A percentile compares a stretch with the other conserved stretches of the same genome.
These are phyloP conservation scores for Senecio squalidus DNA, from an alignment of 140 eudicot genomes.

Conservation along the genomic window DNA sequence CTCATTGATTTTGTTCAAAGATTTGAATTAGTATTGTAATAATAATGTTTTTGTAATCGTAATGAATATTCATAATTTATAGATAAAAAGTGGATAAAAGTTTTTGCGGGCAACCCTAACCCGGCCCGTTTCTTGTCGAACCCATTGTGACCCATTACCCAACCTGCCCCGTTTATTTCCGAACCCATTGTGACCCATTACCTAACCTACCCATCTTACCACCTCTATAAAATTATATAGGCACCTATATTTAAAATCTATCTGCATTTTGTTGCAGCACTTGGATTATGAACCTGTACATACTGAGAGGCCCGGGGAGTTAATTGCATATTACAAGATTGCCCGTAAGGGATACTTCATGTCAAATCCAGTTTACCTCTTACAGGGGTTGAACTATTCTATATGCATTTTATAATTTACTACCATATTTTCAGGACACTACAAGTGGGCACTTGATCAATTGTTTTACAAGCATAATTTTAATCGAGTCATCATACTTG, in stretches of 20 bases:
- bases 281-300: constrained; percentile 69
- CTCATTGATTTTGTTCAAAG: too few relatives aligned
- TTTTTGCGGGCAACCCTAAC: too few relatives aligned
- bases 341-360: constrained; percentile 56
- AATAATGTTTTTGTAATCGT: too few relatives aligned
- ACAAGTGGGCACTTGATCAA: constrained; percentile 11
- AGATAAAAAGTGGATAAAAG: too few relatives aligned
- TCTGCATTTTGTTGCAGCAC: constrained; percentile 49
- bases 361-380: not conserved
- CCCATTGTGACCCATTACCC: too few relatives aligned
- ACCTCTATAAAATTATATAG: too few relatives aligned
- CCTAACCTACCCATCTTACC: too few relatives aligned
- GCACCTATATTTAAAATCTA: not conserved
- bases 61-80: too few relatives aligned
- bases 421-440: not conserved
- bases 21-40: too few relatives aligned
- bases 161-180: too few relatives aligned
- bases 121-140: too few relatives aligned
- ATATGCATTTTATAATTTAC: not conserved
- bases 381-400: not conserved
- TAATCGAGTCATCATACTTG: constrained; percentile 58
- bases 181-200: too few relatives aligned
- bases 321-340: constrained; percentile 90
- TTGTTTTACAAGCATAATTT: constrained; percentile 1
- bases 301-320: constrained; percentile 85